Evolutionary conservation across 23 red algal species (phyloP).

Genomic region (Gracilaria caudata): DNA sequence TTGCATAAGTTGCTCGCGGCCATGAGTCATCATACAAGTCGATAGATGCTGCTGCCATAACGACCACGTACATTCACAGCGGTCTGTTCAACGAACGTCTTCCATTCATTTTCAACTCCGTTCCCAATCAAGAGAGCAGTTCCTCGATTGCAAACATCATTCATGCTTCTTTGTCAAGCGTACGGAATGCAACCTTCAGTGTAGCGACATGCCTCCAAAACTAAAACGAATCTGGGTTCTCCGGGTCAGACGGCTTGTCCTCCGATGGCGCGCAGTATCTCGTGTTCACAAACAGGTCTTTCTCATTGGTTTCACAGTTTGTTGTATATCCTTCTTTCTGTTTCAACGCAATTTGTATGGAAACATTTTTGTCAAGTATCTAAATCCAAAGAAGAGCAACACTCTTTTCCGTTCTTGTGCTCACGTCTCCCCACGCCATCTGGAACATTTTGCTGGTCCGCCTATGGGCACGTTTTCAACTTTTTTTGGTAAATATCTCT

Average conservation of each 20-base stretch:
- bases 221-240: not conserved
- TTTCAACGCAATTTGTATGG: not conserved
- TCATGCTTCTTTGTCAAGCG: too few relatives aligned
- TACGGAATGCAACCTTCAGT: too few relatives aligned
- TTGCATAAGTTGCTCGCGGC: too few relatives aligned
- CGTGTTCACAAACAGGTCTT: not conserved
- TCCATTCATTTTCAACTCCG: too few relatives aligned
- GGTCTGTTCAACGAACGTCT: too few relatives aligned
- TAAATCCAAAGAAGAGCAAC: not conserved
- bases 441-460: not conserved
- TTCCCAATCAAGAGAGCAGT: too few relatives aligned
- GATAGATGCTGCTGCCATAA: too few relatives aligned
- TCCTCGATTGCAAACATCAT: too few relatives aligned
- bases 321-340: not conserved
- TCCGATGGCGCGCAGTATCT: not conserved
- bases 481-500: constrained; percentile 44
- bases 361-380: not conserved
- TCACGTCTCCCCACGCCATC: not conserved
- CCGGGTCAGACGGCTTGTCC: not conserved
- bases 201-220: not conserved
- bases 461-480: constrained; percentile 39
- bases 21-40: too few relatives aligned
- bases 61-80: too few relatives aligned
- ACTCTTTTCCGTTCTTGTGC: not conserved
- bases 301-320: not conserved